These are phyloP conservation scores for Prunus fruticosa DNA, from an alignment of 306 rosid genomes.

Conservation along the genomic window DNA sequence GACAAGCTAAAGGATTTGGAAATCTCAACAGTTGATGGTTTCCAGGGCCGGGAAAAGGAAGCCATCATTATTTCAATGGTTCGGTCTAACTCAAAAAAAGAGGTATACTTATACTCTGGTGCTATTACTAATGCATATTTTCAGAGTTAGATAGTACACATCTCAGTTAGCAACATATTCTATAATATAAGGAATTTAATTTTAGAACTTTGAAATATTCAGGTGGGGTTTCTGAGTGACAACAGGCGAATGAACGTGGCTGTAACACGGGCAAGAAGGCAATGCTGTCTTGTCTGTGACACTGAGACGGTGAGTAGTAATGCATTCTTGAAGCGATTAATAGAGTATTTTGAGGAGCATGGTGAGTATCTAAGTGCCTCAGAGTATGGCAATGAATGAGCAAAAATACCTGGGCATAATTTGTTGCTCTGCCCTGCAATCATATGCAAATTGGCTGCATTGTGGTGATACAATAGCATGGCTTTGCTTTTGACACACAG, in stretches of 20 bases:
- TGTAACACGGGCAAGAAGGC: constrained; percentile 93
- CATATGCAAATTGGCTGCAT: constrained; percentile 20
- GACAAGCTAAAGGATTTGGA: constrained; percentile 70
- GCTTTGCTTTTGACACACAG: constrained; percentile 12
- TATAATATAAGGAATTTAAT: constrained; percentile 9
- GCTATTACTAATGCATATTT: not conserved
- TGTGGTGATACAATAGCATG: constrained; percentile 15
- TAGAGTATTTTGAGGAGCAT: constrained; percentile 88
- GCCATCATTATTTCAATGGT: constrained; percentile 96
- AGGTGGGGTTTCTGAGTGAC: constrained; percentile 98
- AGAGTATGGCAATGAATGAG: constrained; percentile 67
- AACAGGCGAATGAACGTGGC: constrained; percentile 97
- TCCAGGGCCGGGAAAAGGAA: constrained; percentile 98
- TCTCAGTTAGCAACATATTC: not conserved
- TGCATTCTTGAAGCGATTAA: constrained; percentile 77
- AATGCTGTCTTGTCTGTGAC: constrained; percentile 88
- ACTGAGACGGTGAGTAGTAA: constrained; percentile 78
- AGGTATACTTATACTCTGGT: constrained; percentile 49
- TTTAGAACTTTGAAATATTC: constrained; percentile 25
- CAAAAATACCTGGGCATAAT: constrained; percentile 16
- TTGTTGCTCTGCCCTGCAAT: constrained; percentile 5
- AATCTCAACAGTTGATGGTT: constrained; percentile 97
- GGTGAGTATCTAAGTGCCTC: constrained; percentile 92
- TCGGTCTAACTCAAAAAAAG: constrained; percentile 81
- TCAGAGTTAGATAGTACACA: not conserved